Conservation (phyloP, 495 filamentous ascomycete genomes). For the Pyronema domesticum region DNA sequence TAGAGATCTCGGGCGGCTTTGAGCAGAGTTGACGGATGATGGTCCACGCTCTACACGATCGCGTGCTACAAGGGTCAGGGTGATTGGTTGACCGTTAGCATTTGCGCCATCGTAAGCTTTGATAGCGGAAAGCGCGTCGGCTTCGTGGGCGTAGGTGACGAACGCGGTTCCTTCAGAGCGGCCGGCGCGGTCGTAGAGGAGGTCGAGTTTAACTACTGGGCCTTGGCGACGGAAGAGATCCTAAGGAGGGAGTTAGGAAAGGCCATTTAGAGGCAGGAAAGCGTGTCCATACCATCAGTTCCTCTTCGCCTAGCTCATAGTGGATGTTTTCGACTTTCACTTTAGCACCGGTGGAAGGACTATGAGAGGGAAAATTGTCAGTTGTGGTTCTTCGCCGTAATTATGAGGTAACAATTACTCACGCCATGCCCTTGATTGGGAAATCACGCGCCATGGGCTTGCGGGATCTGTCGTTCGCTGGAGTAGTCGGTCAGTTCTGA, state of each 20-base stretch:
- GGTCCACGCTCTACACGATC: not conserved
- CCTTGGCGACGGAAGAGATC: slow-evolving; percentile 67
- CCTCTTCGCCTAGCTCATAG: slow-evolving; percentile 76
- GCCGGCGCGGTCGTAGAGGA: slow-evolving; percentile 77
- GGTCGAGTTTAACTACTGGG: slow-evolving; percentile 45
- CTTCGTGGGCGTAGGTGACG: slow-evolving; percentile 53
- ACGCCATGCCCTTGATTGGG: slow-evolving; percentile 25
- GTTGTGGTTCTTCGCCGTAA: not conserved
- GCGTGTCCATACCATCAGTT: slow-evolving; percentile 49
- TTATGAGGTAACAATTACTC: not conserved
- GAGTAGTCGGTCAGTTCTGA: slow-evolving; percentile 8
- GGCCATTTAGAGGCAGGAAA: slow-evolving; percentile 1
- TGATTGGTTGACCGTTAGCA: slow-evolving; percentile 79
- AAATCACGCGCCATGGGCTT: slow-evolving; percentile 20
- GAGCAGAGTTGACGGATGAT: not conserved
- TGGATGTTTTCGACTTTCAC: slow-evolving; percentile 81
- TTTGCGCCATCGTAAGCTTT: slow-evolving; percentile 77
- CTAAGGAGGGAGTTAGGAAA: slow-evolving; percentile 28
- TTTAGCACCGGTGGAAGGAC: slow-evolving; percentile 32
- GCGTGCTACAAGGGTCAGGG: slow-evolving; percentile 42
- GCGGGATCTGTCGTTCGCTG: slow-evolving; percentile 62
- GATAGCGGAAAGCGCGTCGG: slow-evolving; percentile 58
- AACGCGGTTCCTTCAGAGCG: slow-evolving; percentile 75
- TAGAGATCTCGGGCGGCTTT: slow-evolving; percentile 29
- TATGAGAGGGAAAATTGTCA: slow-evolving; percentile 9